Conservation (phyloP, 192 early-diverging fungal species). For the Coemansia guatemalensis region DNA sequence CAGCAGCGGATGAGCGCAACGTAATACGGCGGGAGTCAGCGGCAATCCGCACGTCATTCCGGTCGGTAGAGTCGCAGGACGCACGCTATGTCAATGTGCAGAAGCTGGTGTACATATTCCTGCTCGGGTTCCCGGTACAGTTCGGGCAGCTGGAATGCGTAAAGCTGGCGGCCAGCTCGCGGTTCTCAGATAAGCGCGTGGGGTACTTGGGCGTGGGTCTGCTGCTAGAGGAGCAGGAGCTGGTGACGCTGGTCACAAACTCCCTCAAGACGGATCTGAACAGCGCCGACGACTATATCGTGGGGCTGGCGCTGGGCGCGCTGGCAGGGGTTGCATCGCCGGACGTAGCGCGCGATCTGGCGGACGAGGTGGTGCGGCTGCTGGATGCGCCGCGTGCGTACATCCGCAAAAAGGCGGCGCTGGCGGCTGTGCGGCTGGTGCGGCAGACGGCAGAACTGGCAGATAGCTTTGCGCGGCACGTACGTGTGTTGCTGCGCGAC, state of each 20-base stretch:
- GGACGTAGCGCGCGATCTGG: slow-evolving; percentile 94
- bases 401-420: slow-evolving; percentile 96
- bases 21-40: slow-evolving; percentile 98
- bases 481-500: slow-evolving; percentile 79
- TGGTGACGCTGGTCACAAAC: slow-evolving; percentile 96
- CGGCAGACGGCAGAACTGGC: slow-evolving; percentile 90
- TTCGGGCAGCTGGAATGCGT: slow-evolving; percentile 99
- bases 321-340: slow-evolving; percentile 95
- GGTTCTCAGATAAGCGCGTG: slow-evolving; percentile 96
- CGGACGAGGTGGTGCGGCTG: slow-evolving; percentile 90
- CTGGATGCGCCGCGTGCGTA: slow-evolving; percentile 90
- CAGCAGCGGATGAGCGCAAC: slow-evolving; percentile 95
- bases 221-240: slow-evolving; percentile 95
- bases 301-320: slow-evolving; percentile 96
- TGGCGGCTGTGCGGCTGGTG: slow-evolving; percentile 89
- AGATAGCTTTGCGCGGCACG: slow-evolving; percentile 76
- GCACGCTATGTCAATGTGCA: slow-evolving; percentile 91
- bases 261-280: slow-evolving; percentile 96
- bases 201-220: slow-evolving; percentile 98
- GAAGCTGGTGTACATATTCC: slow-evolving; percentile 97
- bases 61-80: slow-evolving; percentile 86
- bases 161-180: slow-evolving; percentile 90
- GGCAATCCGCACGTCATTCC: slow-evolving; percentile 94
- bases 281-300: slow-evolving; percentile 92
- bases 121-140: slow-evolving; percentile 98